Evolutionary conservation across 2,329 filamentous ascomycete genomes (phyloP), one percentile per base, ranked within the genome.

Genomic region (Diaporthe humulicola): DNA sequence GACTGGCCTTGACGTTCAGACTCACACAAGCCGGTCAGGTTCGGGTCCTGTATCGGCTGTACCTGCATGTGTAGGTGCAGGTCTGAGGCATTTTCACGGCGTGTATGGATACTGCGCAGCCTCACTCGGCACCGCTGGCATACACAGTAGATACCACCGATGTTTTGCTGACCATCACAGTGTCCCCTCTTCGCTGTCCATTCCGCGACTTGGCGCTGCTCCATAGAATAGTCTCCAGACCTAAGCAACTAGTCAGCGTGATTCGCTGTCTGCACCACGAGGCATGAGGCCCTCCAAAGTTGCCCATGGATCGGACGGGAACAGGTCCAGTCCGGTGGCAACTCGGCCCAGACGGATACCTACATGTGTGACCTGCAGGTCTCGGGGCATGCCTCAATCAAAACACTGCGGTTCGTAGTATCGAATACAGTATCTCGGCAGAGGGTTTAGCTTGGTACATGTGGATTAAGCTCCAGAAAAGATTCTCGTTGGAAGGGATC

Each of bases 61-160:
- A 40, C 64, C 64, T 69, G 64, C 64, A 69, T 54, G 33, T 28
- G 48, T 19, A 67, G 64, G 64, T 38, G 33, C 22, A 54, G 30
- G 33, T 54, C 48, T 69, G 64, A 69, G 64, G 64, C 64, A 69
- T 69, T 69, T 69, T 69, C n/a, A 28, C 33, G 10, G 14, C 64
- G 33, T 28, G n/a, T 14, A 69, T 69, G 64, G 64, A 30, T 54
- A 54, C 64, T 54, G 64, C 64, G 48, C 64, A 54, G 64, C 64
- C 33, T 69, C 64, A 67, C 61, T 25, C 61, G 61, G 30, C 30
- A 38, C 61, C 42, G 28, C 6, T 67, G 40, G 30, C 45, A 25
- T 25, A n/a, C n/a, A n/a, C n/a, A n/a, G n/a, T n/a, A n/a, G n/a
- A n/a, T n/a, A 17, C 15, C 45, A 48, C 22, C 33, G n/a, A 38